phyloP scores from a whole-genome alignment of 805 yeast species.

The Brettanomyces nanus region DNA sequence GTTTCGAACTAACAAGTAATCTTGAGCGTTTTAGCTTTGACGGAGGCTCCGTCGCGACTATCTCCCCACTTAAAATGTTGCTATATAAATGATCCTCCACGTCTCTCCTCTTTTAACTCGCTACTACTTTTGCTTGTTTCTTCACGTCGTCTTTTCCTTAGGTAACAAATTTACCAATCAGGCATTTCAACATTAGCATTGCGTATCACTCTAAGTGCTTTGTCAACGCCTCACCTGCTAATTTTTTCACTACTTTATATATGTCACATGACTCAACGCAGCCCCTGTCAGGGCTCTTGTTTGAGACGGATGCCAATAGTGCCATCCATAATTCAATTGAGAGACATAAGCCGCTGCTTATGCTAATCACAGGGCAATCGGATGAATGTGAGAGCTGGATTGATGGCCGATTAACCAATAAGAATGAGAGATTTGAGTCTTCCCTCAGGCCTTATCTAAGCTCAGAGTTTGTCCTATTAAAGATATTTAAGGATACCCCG shows the following conservation, averaged over 20 bases:
- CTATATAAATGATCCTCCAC: too few relatives aligned
- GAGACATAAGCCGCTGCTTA: slow-evolving; percentile 30
- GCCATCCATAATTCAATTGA: slow-evolving; percentile 34
- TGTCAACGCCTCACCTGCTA: too few relatives aligned
- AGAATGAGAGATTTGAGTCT: slow-evolving; percentile 10
- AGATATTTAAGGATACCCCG: slow-evolving; percentile 30
- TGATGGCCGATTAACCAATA: slow-evolving; percentile 1
- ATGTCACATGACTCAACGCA: too few relatives aligned
- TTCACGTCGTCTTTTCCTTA: too few relatives aligned
- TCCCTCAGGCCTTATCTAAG: slow-evolving; percentile 11
- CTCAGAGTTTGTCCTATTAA: slow-evolving; percentile 32
- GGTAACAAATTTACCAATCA: too few relatives aligned
- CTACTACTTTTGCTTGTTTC: not conserved
- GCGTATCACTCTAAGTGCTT: too few relatives aligned
- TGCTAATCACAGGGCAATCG: slow-evolving; percentile 25
- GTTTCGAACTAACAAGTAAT: too few relatives aligned
- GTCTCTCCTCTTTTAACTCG: not conserved
- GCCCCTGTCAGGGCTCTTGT: slow-evolving; percentile 3
- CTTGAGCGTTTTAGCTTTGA: too few relatives aligned
- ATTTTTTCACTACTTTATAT: too few relatives aligned
- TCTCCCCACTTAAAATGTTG: too few relatives aligned
- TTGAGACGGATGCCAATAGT: slow-evolving; percentile 16
- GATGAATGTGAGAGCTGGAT: slow-evolving; percentile 20
- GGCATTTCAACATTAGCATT: too few relatives aligned
- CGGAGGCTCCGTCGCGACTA: too few relatives aligned